Base-by-base conservation (phyloP, 2,329 filamentous ascomycete genomes). In the Rhexocercosporidium sp. region DNA sequence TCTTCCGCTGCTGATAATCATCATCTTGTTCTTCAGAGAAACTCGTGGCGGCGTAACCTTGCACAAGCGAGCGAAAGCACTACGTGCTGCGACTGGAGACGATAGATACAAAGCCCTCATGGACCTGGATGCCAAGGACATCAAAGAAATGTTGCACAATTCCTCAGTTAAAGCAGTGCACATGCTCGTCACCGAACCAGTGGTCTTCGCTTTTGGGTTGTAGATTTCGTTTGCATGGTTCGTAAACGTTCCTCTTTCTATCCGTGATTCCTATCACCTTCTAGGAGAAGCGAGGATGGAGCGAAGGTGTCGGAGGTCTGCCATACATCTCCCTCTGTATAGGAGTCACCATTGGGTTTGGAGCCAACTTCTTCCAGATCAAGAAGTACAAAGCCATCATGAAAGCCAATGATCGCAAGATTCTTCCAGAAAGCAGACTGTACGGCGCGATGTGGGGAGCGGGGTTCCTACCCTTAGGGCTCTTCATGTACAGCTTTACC, bases 201-300 rank as follows among this genome's bases (percentile, higher is more conserved):
- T 93, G 20, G 90, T 94, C 22, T 93, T 94, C 78, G 92, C 87
- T 80, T 97, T 97, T 81, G 93, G 91, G 0, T 83, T 97, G 0
- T 97, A 93, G 93, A 90, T 93, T 0, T 86, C 92, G 0, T 97
- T 97, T 78, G 90, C 90, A 31, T 97, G 94, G 94, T 92, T 91
- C 0, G 86, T 96, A 0, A 85, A n/a, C 97, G 0, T 97, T 97
- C 78, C 82, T 97, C 34, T 92, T 91, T 29, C 93, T 97, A 71
- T 88, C 88, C 16, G 90, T 92, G 1, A 87, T 97, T 11, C 92
- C 93, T 0, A 90, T 90, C 65, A 88, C 95, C 69, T 85, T 85
- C 63, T 90, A 94, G 74, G 92, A 94, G 67, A 77, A 92, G 20
- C 85, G 92, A 73, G 77, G 78, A 68, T 92, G 92, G 78, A 83